phyloP scores from a whole-genome alignment of 2,329 filamentous ascomycete species.

The Pseudogymnoascus sp. region DNA sequence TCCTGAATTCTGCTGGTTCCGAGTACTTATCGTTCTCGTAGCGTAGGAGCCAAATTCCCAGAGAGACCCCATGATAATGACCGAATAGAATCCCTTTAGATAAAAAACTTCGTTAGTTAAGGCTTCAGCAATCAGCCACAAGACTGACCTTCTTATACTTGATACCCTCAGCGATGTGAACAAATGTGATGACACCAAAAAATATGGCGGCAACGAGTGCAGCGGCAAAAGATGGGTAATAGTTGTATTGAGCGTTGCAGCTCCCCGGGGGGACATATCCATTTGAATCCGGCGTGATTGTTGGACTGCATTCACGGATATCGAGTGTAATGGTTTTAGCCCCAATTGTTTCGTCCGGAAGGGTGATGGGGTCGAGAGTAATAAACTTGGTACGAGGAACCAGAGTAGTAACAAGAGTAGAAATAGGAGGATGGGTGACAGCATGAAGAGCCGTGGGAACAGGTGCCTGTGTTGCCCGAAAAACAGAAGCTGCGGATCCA shows the following conservation, averaged over 20 bases:
- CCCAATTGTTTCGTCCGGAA: constrained; percentile 23
- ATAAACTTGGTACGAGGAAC: constrained; percentile 19
- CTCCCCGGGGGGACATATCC: constrained; percentile 30
- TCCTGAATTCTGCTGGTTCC: constrained; percentile 27
- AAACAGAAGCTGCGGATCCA: not conserved
- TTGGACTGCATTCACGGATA: constrained; percentile 33
- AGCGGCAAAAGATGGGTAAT: constrained; percentile 30
- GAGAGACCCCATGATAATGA: constrained; percentile 34
- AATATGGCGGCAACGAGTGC: constrained; percentile 30
- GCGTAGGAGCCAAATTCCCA: constrained; percentile 37
- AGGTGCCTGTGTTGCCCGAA: not conserved
- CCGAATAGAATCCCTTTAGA: constrained; percentile 31
- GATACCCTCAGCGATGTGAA: constrained; percentile 31
- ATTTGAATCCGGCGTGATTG: constrained; percentile 28
- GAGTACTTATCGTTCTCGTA: constrained; percentile 32
- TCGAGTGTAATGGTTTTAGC: constrained; percentile 25
- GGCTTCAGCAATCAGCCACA: not conserved
- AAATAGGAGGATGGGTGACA: not conserved
- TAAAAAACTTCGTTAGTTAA: not conserved
- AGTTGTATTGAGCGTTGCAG: constrained; percentile 31
- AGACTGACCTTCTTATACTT: constrained; percentile 26
- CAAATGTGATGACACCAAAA: constrained; percentile 27
- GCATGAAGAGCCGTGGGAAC: not conserved
- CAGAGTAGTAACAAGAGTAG: not conserved
- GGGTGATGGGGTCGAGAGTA: constrained; percentile 25